Base-by-base conservation (phyloP, 2,329 filamentous ascomycete genomes). In the Colletotrichum liaoningense region DNA sequence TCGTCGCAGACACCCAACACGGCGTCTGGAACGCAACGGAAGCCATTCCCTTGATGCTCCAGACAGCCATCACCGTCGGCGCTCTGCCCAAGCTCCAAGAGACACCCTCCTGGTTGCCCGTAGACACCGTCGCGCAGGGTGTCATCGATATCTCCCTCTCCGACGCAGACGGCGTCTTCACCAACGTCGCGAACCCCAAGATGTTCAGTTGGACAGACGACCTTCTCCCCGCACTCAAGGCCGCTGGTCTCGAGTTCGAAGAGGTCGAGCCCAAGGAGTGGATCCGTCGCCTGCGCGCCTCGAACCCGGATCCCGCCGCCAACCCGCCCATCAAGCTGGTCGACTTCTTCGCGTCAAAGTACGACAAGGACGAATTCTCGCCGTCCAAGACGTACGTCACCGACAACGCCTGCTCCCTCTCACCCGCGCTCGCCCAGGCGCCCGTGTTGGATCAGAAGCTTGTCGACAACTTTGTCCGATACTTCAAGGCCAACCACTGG, bases 281-380 rank as follows among this genome's bases (percentile, higher is more conserved):
- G 87, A 78, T 89, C 30, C 74, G 77, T 0, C 79, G 83, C 1
- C 78, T 89, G 7, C 80, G 85, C 3, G 80, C 75, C 2, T 87
- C 85, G 0, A 82, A 87, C 60, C 80, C 81, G 0, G 84, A 88
- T 63, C 84, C 86, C 0, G 73, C 81, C 5, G 78, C 75, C 19
- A 90, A 90, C 74, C 88, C 88, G 12, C 83, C 86, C 0, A 83
- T 88, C 74, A 89, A 89, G 77, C 80, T 90, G 1, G 72, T 89
- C 1, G 87, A 88, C 55, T 90, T 88, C 80, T 90, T 89, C 71
- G 74, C 72, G 38, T 68, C 67, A 22, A 75, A 75, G 64, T 75
- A 75, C 12, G 74, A 78, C 77, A 89, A 85, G 52, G 81, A 83
- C 3, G 85, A 88, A 62, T 87, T 87, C 72, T 81, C 83, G 5